A percentile compares a stretch with the other conserved stretches of the same genome.
These are phyloP conservation scores for Scheffersomyces segobiensis DNA, from an alignment of 1,139 yeast species.

Conservation along the genomic window DNA sequence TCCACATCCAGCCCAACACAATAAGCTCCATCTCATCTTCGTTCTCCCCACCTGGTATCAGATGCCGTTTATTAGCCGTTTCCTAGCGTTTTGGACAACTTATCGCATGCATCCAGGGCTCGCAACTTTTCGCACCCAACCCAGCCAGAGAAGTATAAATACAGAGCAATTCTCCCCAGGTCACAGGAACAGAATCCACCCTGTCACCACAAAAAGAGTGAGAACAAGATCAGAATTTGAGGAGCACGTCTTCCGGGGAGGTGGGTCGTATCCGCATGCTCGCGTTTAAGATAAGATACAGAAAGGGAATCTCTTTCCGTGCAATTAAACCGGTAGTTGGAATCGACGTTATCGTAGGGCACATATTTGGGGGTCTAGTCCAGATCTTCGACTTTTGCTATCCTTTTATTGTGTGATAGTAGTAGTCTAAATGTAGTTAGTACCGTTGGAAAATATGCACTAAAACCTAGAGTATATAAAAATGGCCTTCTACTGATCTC, in stretches of 20 bases:
- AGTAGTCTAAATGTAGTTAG: background rate
- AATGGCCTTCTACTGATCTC: too few relatives aligned
- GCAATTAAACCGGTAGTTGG: background rate
- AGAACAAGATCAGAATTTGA: background rate
- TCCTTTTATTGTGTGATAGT: too few relatives aligned
- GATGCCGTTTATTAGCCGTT: background rate
- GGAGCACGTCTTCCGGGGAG: background rate
- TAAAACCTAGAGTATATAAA: background rate
- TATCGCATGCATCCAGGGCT: background rate
- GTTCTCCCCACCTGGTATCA: background rate
- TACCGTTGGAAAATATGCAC: background rate
- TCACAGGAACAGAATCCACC: slow-evolving; percentile 5
- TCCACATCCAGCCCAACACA: background rate
- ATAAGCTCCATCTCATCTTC: background rate
- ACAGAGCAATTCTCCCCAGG: slow-evolving; percentile 2
- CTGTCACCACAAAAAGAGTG: background rate
- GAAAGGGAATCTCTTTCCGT: background rate
- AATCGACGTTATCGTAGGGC: background rate
- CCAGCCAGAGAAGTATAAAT: background rate
- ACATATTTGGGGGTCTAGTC: background rate
- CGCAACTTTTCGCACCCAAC: background rate
- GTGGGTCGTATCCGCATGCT: background rate
- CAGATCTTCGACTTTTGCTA: background rate
- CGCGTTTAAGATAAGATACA: background rate
- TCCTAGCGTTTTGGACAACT: background rate